These are phyloP conservation scores for Globisporangium nunn DNA, from an alignment of 352 stramenopile species.

Conservation along the genomic window DNA sequence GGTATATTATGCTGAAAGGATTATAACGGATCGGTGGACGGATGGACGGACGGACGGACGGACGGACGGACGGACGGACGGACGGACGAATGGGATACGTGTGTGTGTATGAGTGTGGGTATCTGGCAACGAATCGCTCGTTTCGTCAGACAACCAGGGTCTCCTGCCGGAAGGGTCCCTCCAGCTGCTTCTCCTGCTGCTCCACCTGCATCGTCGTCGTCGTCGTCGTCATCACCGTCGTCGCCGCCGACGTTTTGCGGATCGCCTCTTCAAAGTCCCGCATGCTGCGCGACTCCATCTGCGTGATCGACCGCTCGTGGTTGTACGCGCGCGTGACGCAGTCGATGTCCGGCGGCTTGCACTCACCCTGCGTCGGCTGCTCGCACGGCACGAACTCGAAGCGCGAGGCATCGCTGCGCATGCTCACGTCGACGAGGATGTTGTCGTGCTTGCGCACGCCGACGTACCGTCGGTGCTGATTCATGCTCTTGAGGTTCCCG, in stretches of 20 bases:
- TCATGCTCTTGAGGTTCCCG: conserved; percentile 83
- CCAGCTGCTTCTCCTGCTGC: background rate
- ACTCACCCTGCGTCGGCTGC: conserved; percentile 21
- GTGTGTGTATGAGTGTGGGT: no score
- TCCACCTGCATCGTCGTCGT: background rate
- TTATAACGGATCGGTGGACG: no score
- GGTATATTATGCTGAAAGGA: background rate
- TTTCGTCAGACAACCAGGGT: background rate
- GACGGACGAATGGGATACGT: no score
- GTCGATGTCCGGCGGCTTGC: conserved; percentile 58
- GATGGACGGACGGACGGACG: no score
- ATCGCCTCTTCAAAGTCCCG: conserved; percentile 60
- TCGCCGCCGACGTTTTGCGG: conserved; percentile 14
- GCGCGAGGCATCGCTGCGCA: conserved; percentile 70
- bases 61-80: no score
- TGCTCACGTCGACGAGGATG: conserved; percentile 78
- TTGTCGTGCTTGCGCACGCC: conserved; percentile 54
- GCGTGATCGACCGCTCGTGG: conserved; percentile 50
- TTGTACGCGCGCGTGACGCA: conserved; percentile 71
- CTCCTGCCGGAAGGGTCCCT: background rate
- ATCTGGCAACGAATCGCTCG: background rate
- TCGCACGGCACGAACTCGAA: conserved; percentile 76
- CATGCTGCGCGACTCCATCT: conserved; percentile 75
- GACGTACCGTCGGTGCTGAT: conserved; percentile 83
- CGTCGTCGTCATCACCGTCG: background rate